Evolutionary conservation across 1,284 basidiomycete species (phyloP).

Genomic region (Cryptococcus sp.): DNA sequence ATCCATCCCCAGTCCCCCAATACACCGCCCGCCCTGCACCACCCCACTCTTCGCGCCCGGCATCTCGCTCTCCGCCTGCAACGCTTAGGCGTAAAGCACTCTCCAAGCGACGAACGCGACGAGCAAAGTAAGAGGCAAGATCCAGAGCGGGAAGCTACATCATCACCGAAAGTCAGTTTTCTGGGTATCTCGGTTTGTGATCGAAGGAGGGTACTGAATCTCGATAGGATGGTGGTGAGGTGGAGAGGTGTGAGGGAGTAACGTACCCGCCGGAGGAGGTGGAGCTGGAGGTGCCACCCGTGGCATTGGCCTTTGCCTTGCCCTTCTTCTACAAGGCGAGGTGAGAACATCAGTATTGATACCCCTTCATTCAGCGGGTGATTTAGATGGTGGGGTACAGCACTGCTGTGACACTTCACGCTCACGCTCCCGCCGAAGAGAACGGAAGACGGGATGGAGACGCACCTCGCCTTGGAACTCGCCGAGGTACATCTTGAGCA

Average conservation of each 20-base stretch:
- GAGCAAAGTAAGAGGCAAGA: constrained; percentile 42
- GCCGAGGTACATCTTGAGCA: constrained; percentile 72
- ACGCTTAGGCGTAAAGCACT: constrained; percentile 40
- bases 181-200: not conserved
- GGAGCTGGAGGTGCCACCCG: constrained; percentile 13
- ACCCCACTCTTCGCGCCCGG: no score
- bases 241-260: not conserved
- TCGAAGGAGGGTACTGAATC: not conserved
- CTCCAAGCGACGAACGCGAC: constrained; percentile 47
- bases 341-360: no score
- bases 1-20: no score
- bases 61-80: not conserved
- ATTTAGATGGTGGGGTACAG: no score
- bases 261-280: constrained; percentile 12
- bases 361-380: no score
- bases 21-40: no score
- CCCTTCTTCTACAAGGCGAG: constrained; percentile 13
- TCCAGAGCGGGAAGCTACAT: constrained; percentile 30
- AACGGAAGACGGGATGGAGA: constrained; percentile 9
- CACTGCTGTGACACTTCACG: not conserved
- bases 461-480: constrained; percentile 64
- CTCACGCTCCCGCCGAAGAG: not conserved
- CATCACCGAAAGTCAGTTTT: not conserved
- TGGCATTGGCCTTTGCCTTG: constrained; percentile 23
- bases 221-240: no score